These are phyloP conservation scores for Clarireedia monteithiana DNA, from an alignment of 2,329 filamentous ascomycete species.

Conservation along the genomic window DNA sequence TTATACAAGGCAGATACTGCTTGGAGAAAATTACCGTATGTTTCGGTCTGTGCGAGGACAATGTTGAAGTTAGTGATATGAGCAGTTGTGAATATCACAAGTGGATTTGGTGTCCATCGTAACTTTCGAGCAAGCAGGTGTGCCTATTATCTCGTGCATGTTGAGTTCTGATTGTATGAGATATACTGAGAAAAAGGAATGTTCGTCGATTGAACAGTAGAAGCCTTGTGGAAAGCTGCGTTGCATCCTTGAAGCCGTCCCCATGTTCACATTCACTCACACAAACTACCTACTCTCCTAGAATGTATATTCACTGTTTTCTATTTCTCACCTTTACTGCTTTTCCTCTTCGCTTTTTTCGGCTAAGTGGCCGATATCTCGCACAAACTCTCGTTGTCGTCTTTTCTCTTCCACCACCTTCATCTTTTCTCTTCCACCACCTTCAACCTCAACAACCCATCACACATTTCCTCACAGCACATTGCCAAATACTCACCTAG, in stretches of 20 bases:
- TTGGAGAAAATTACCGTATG: background rate
- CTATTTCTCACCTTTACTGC: background rate
- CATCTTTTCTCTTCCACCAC: background rate
- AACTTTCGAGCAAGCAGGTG: too few relatives aligned
- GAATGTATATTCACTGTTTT: background rate
- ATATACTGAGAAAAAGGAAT: background rate
- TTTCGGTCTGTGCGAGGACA: background rate
- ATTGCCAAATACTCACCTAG: background rate
- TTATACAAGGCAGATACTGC: background rate
- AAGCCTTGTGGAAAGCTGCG: background rate
- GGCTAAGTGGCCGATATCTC: background rate
- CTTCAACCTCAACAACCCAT: background rate
- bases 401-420: background rate
- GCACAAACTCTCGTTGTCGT: background rate
- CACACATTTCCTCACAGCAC: background rate
- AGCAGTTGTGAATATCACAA: background rate
- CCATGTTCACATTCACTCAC: background rate
- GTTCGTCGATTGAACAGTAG: background rate
- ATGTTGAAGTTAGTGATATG: background rate
- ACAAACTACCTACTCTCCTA: background rate
- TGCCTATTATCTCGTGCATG: too few relatives aligned
- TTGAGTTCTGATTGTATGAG: too few relatives aligned
- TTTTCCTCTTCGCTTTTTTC: background rate
- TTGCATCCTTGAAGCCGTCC: background rate
- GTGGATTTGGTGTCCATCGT: background rate